Evolutionary conservation across 805 yeast species (phyloP), one percentile per base, ranked within the genome.

Genomic region (Ogataea nitratoaversa): DNA sequence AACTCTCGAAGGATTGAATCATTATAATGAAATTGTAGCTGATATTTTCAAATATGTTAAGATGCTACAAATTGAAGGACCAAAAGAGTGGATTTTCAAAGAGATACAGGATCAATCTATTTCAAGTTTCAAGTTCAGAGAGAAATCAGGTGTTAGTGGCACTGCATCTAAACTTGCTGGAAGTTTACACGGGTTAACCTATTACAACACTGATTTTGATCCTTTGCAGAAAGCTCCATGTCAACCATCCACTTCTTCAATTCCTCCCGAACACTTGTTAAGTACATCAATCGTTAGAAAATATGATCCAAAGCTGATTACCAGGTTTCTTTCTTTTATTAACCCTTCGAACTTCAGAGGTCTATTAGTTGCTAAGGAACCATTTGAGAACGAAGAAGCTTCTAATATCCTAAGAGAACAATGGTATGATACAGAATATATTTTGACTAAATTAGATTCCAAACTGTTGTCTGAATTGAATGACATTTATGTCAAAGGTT

Each of bases 381-480:
- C 32, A 16, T 32, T 37, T 18, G 33, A 70, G 6, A 71, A 79
- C 3, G 72, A 72, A 3, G 64, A 52, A 2, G 23, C 23, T 2
- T n/a, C 28, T 2, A 63, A 75, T 34, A 66, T 70, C 40, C 47
- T 63, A 13, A 68, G 56, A 17, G 99, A 91, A 59, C 71, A 78
- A 54, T 91, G 96, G 96, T 91, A 93, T 57, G 96, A 95, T 3
- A 88, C 97, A 0, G 84, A 84, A 50, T 86, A 88, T 57, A 63
- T 74, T 2, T 59, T 72, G 32, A 68, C 63, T 9, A 64, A 67
- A 13, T 53, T 86, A 18, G 66, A 77, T 2, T 32, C 47, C 0
- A 65, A 63, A 1, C 58, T 82, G 3, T 13, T 67, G 6, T 36
- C 56, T 8, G 53, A 48, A 30, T 55, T 79, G 34, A 45, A 57